Base-by-base conservation (phyloP, 768 basidiomycete genomes). In the Rhodosporidiobolus sp. region DNA sequence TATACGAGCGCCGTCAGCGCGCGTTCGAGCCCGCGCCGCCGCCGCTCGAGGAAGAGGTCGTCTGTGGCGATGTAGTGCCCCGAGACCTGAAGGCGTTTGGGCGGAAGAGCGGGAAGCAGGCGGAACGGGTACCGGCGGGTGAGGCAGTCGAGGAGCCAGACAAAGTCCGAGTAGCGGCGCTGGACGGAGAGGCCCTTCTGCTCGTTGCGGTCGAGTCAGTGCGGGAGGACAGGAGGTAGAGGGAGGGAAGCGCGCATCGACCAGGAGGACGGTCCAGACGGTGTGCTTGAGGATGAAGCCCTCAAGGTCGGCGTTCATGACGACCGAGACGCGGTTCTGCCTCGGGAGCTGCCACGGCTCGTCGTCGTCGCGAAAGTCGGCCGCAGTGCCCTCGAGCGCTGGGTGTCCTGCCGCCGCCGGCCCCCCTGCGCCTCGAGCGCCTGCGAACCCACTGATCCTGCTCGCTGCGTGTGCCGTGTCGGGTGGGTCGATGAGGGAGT, bases 141-240 rank as follows among this genome's bases (percentile, higher is more conserved):
- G 55, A 99, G 84, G 73, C 88, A 89, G 74, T 97, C 94, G 87
- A 91, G 90, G 35, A 98, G 83, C 81, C 90, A 94, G 17, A 86
- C 86, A 80, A 98, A 99, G 80, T 99, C 96, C 12, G 91, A 92
- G 80, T 97, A 99, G 68, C 96, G 86, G 64, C 95, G 84, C 38
- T 87, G 84, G 30, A 97, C 90, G 22, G 91, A 83, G 1, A 46
- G 20, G 28, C 53, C 53, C 53, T 53, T 65, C 59, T 71, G 30
- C 16, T 34, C 22, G 54, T 16, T 14, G 45, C 6, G 30, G 46
- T n/a, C 52, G 63, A 38, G 63, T 53, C 34, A n/a, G 17, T 52
- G 46, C 20, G 30, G n/a, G 22, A 65, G 54, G n/a, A 26, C 24
- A n/a, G 52, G 24, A 14, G 43, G 35, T 9, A 14, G 38, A n/a